Evolutionary conservation across 495 filamentous ascomycete genomes (phyloP).

Genomic region (Hyaloscypha finlandica): DNA sequence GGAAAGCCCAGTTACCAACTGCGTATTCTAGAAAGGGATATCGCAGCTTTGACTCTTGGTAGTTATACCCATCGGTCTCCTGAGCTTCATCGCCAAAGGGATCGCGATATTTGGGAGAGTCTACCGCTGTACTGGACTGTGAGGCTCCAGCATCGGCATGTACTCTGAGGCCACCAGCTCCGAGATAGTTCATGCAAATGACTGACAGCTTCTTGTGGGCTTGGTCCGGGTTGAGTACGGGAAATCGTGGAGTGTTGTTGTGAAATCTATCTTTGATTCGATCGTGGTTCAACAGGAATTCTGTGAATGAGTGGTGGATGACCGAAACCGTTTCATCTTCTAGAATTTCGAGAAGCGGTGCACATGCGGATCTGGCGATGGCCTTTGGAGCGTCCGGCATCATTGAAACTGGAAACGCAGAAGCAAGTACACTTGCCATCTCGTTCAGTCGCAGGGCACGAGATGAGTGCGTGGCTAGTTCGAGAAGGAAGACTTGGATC

Average conservation of each 20-base stretch:
- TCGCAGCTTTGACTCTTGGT: conserved; percentile 13
- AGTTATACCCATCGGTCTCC: conserved; percentile 2
- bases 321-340: conserved; percentile 51
- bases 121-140: not conserved
- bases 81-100: not conserved
- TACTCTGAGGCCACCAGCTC: conserved; percentile 5
- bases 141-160: not conserved
- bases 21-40: conserved; percentile 40
- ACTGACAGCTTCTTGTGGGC: conserved; percentile 13
- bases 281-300: conserved; percentile 39
- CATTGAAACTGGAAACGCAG: conserved; percentile 4
- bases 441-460: conserved; percentile 53
- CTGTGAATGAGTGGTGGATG: conserved; percentile 56
- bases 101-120: not conserved
- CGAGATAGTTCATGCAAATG: conserved; percentile 13
- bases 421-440: conserved; percentile 38
- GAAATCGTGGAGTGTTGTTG: conserved; percentile 11
- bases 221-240: conserved; percentile 9
- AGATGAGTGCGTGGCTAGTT: conserved; percentile 44
- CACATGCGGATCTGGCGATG: conserved; percentile 39
- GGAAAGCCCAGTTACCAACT: conserved; percentile 30
- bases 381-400: conserved; percentile 7
- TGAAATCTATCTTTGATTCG: not conserved
- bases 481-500: conserved; percentile 20
- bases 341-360: conserved; percentile 52